Percentiles rank a stretch among this genome's conserved stretches.
Conservation (phyloP, 345 rosid species). For the Triadica sebifera region DNA sequence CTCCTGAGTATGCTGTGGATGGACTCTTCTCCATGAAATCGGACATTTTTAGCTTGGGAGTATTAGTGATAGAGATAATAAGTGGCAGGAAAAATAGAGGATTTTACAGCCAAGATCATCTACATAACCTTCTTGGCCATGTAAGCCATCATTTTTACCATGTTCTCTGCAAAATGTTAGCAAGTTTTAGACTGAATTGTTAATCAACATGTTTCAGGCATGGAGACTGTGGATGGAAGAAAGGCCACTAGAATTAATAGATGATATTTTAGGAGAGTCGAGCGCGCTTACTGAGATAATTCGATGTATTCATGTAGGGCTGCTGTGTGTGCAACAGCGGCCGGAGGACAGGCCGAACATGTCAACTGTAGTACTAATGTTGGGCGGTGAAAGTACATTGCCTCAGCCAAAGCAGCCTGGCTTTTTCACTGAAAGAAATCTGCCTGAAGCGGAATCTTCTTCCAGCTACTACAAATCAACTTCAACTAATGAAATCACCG, state of each 20-base stretch:
- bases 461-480: conserved; percentile 6
- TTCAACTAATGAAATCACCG: conserved; percentile 10
- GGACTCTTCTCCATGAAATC: conserved; percentile 25
- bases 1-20: conserved; percentile 26
- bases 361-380: conserved; percentile 41
- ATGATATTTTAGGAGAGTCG: conserved; percentile 16
- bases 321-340: conserved; percentile 41
- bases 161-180: background rate
- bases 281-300: background rate
- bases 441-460: conserved; percentile 14
- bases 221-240: conserved; percentile 39
- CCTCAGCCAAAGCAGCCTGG: conserved; percentile 44
- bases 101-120: conserved; percentile 14
- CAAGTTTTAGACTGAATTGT: background rate
- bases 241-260: conserved; percentile 26
- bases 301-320: conserved; percentile 30
- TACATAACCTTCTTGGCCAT: conserved; percentile 21
- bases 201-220: conserved; percentile 2
- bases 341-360: conserved; percentile 41
- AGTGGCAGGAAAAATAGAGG: conserved; percentile 22
- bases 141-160: background rate
- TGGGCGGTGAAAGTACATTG: conserved; percentile 31
- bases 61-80: conserved; percentile 19
- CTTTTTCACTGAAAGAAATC: conserved; percentile 22
- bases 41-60: conserved; percentile 25